phyloP scores from a whole-genome alignment of 805 yeast genomes.

The Metschnikowia cerradonensis region DNA sequence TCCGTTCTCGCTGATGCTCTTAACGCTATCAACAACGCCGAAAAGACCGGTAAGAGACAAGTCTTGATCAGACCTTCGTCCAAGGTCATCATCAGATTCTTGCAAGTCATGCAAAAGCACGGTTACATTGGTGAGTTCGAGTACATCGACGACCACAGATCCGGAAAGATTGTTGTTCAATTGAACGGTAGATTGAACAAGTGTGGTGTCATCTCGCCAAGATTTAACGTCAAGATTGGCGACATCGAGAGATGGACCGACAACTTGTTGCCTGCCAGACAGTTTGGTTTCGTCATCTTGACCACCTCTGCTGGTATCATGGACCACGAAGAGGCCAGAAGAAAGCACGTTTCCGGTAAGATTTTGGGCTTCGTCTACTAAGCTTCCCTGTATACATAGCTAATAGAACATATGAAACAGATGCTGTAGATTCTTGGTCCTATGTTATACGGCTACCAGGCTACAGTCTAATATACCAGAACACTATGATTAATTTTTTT shows the following conservation, averaged over 20 bases:
- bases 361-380: slow-evolving; percentile 97
- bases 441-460: neutral
- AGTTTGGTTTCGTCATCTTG: slow-evolving; percentile 95
- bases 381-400: slow-evolving; percentile 37
- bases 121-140: slow-evolving; percentile 35
- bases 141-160: slow-evolving; percentile 35
- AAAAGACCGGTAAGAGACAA: slow-evolving; percentile 98
- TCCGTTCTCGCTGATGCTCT: slow-evolving; percentile 98
- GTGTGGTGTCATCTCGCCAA: slow-evolving; percentile 98
- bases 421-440: neutral
- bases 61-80: slow-evolving; percentile 97
- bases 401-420: slow-evolving; percentile 31
- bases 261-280: slow-evolving; percentile 98
- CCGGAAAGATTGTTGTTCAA: slow-evolving; percentile 36
- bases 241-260: slow-evolving; percentile 99
- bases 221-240: slow-evolving; percentile 93
- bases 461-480: too few relatives aligned
- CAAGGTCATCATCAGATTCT: slow-evolving; percentile 95
- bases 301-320: slow-evolving; percentile 99
- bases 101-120: slow-evolving; percentile 96
- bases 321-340: slow-evolving; percentile 99
- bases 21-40: slow-evolving; percentile 98
- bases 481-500: too few relatives aligned
- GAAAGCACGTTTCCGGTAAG: slow-evolving; percentile 99
- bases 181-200: slow-evolving; percentile 50